Base-by-base conservation (phyloP, 495 filamentous ascomycete genomes). In the Pyronema omphalodes region DNA sequence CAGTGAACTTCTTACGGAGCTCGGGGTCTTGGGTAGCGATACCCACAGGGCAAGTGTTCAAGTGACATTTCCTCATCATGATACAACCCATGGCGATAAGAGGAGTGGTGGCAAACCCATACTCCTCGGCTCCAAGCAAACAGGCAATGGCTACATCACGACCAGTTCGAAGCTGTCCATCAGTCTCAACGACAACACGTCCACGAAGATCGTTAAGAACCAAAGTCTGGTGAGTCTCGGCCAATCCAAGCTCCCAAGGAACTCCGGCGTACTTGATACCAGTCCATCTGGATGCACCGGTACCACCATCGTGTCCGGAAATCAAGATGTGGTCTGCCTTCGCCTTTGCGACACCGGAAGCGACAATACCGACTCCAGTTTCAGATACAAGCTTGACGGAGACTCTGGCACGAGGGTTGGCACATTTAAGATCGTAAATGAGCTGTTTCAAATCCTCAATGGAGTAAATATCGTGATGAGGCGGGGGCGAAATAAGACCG, bases 201-300 rank as follows among this genome's bases (percentile, higher is more conserved):
- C 91, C 91, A 73, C 91, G 83, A 6, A 99, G 78, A 67, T 99
- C 91, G 66, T 99, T 99, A 23, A 99, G 74, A 12, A 99, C 91
- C n/a, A 99, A 72, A 4, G 91, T 99, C 69, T 99, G 91, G 67
- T 99, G 91, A 33, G 91, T 99, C 70, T 99, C 91, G 0, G 91
- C 91, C 53, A 99, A 81, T 77, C 91, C 91, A 61, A 99, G 68
- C 68, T 99, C 91, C 91, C 91, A 99, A 8, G 91, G 93, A 40
- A 96, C 78, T 73, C 91, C 91, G 57, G 93, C 91, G 68, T 96
- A 96, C 71, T 96, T 96, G 78, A 99, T 99, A 71, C 91, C 91
- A 66, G 91, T 99, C 91, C 91, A 99, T 62, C 91, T 75, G 40
- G 91, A 96, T 55, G 91, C 91, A 74, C 91, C 91, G 60, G 91